Evolutionary conservation across 768 basidiomycete genomes (phyloP), one percentile per base, ranked within the genome.

Genomic region (Termitomyces sp.): DNA sequence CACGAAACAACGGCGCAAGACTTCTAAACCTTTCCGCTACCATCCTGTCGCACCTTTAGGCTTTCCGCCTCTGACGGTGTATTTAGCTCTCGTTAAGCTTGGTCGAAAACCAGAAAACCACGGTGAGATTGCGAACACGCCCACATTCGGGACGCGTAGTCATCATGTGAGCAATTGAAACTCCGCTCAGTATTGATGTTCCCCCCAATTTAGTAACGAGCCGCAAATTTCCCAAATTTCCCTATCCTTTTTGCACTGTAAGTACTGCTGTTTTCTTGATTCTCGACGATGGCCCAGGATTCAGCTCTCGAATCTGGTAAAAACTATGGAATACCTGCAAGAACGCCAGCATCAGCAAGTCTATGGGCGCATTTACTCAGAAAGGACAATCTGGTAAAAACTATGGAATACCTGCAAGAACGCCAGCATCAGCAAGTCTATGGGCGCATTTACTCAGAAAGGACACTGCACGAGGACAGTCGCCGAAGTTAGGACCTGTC

Each of bases 321-420:
- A 12, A 63, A 63, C 45, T 46, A 65, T 35, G 66, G 66, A 61
- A 63, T 70, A 42, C 70, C 71, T 39, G 65, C 70, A 52, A 71
- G 73, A 33, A 69, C 70, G 18, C 68, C 75, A 7, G 69, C 72
- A 3, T 74, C 76, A 6, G 71, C 75, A 39, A 71, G 75, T 28
- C 71, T 84, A n/a, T 89, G 87, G 87, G 78, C 83, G 12, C 84
- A 85, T 67, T 69, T 88, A 12, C 74, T 86, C 2, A n/a, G n/a
- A n/a, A n/a, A n/a, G n/a, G n/a, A n/a, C n/a, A 65, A 46, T 35
- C 52, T 36, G 51, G 46, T 33, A 57, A 33, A 12, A 63, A 63
- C 45, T 46, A 65, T 35, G 66, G 66, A 61, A 63, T 70, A 42
- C 70, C 71, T 39, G 65, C 70, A 52, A 71, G 73, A 33, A 69